phyloP scores from a whole-genome alignment of 1,139 yeast genomes.

The Blastobotrys apis region DNA sequence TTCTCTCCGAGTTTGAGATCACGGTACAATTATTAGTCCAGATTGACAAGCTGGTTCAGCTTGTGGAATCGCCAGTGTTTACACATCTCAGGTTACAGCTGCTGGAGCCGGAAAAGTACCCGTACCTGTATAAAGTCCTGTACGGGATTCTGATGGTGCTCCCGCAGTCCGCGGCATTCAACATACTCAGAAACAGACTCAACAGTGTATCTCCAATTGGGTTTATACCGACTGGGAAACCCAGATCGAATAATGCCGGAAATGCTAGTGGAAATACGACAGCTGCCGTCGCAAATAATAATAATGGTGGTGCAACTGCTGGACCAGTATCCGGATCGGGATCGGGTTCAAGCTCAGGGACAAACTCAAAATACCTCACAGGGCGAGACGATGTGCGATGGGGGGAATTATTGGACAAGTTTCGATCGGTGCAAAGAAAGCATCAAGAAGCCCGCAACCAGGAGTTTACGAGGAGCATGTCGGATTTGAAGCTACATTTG shows the following conservation, averaged over 20 bases:
- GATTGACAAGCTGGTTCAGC: slow-evolving; percentile 73
- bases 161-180: slow-evolving; percentile 94
- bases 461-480: slow-evolving; percentile 14
- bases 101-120: slow-evolving; percentile 79
- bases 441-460: slow-evolving; percentile 42
- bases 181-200: slow-evolving; percentile 70
- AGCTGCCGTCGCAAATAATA: slow-evolving; percentile 9
- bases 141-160: slow-evolving; percentile 91
- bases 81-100: slow-evolving; percentile 81
- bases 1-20: slow-evolving; percentile 69
- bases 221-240: slow-evolving; percentile 22
- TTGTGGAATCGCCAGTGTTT: slow-evolving; percentile 84
- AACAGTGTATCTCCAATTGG: slow-evolving; percentile 49
- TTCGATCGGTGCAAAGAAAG: slow-evolving; percentile 54
- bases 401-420: slow-evolving; percentile 60
- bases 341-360: slow-evolving; percentile 8
- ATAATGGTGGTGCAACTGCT: slow-evolving; percentile 8
- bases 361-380: slow-evolving; percentile 11
- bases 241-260: neutral
- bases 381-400: slow-evolving; percentile 33
- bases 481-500: slow-evolving; percentile 15
- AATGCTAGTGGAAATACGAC: neutral
- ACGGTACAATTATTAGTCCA: slow-evolving; percentile 69
- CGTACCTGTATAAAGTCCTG: slow-evolving; percentile 77
- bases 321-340: slow-evolving; percentile 7